Percentiles rank a stretch among this genome's conserved stretches.
Conservation (phyloP, 2,329 filamentous ascomycete species). For the Byssoonygena ceratinophila region DNA sequence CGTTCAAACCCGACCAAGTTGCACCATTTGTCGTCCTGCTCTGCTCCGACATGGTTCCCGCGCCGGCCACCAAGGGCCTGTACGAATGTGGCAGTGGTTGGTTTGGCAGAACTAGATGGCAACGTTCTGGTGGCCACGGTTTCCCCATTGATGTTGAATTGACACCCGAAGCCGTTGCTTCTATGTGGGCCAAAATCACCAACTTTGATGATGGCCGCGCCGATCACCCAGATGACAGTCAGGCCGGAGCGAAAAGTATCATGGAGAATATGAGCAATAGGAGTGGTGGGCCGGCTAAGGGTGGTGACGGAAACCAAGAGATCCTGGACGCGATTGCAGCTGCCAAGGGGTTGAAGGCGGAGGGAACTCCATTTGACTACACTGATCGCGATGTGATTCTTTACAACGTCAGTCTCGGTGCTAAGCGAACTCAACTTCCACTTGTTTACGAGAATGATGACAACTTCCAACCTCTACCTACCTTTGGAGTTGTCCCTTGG, state of each 20-base stretch:
- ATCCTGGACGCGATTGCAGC: conserved; percentile 65
- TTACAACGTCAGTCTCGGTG: conserved; percentile 90
- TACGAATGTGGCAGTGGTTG: conserved; percentile 95
- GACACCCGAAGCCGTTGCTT: conserved; percentile 71
- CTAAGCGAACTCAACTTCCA: conserved; percentile 76
- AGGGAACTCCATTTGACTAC: conserved; percentile 70
- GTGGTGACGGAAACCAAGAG: conserved; percentile 44
- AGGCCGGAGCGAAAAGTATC: conserved; percentile 66
- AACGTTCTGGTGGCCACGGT: conserved; percentile 75
- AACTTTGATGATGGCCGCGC: conserved; percentile 80
- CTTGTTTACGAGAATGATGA: conserved; percentile 86
- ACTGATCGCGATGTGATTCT: conserved; percentile 81
- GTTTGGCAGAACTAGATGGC: conserved; percentile 87
- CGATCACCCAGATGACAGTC: conserved; percentile 70
- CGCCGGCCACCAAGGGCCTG: conserved; percentile 70
- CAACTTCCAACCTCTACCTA: conserved; percentile 85
- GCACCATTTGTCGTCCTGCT: conserved; percentile 84
- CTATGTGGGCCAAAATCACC: conserved; percentile 66
- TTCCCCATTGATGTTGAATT: conserved; percentile 80
- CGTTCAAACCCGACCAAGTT: conserved; percentile 98
- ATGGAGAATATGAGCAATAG: conserved; percentile 80
- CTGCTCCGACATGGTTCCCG: conserved; percentile 74
- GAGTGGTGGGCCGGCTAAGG: conserved; percentile 43
- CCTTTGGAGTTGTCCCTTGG: conserved; percentile 92
- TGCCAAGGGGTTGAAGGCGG: conserved; percentile 59